phyloP scores from a whole-genome alignment of 1,284 basidiomycete species.

The Butyriboletus appendiculatus region DNA sequence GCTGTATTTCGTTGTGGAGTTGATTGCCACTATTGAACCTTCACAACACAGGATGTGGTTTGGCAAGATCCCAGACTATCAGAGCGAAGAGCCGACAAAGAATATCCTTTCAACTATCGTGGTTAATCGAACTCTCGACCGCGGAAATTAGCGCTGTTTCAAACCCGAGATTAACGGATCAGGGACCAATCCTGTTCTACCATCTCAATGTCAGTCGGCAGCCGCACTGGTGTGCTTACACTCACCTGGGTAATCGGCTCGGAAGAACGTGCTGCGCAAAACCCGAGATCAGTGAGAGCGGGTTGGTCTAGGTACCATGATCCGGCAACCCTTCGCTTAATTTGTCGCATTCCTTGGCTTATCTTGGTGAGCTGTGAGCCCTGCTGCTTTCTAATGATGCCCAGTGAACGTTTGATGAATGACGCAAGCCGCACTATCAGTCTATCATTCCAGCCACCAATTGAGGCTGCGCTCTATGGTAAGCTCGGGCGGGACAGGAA shows the following conservation, averaged over 20 bases:
- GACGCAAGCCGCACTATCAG: background rate
- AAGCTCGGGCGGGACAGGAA: background rate
- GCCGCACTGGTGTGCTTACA: background rate
- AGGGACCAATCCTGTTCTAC: background rate
- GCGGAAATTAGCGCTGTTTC: background rate
- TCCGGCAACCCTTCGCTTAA: background rate
- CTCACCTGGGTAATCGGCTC: background rate
- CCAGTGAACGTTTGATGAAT: too few relatives aligned
- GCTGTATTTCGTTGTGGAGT: background rate
- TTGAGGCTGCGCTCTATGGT: background rate
- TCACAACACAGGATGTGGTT: background rate
- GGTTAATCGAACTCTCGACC: background rate
- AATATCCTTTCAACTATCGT: background rate
- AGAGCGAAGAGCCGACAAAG: slow-evolving; percentile 1
- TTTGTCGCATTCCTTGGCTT: background rate
- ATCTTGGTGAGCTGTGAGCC: background rate
- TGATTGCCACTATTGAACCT: background rate
- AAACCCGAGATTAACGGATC: background rate
- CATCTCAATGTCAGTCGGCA: background rate
- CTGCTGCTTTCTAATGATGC: background rate
- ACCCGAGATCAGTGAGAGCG: background rate
- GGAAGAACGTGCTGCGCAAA: background rate
- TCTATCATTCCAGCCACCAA: background rate
- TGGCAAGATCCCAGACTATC: background rate
- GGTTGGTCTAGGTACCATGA: background rate